Evolutionary conservation across 441 rosid species (phyloP).

Genomic region (Theobroma grandiflorum): DNA sequence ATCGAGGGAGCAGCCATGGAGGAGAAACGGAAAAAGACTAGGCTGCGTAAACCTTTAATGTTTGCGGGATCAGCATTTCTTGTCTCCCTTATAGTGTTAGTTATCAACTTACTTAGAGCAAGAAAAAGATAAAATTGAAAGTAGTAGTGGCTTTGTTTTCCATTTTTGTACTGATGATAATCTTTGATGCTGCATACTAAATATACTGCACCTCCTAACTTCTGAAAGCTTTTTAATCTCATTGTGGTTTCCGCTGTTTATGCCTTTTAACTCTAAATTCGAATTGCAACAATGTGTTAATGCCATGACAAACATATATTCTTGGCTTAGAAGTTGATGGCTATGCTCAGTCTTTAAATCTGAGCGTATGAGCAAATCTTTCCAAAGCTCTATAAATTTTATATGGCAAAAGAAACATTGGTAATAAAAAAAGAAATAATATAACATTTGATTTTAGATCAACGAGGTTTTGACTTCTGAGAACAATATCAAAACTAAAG

Average conservation of each 20-base stretch:
- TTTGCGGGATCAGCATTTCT: conserved; percentile 76
- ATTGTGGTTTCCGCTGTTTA: not conserved
- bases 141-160: not conserved
- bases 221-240: not conserved
- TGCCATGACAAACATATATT: no score
- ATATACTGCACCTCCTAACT: not conserved
- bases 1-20: conserved; percentile 26
- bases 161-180: not conserved
- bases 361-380: not conserved
- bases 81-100: conserved; percentile 66
- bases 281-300: no score
- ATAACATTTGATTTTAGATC: no score
- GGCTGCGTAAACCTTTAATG: conserved; percentile 46
- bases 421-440: no score
- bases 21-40: conserved; percentile 31
- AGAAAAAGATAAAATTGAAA: conserved; percentile 47
- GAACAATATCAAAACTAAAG: not conserved
- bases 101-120: conserved; percentile 53
- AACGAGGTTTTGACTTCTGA: not conserved
- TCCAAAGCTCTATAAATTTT: not conserved
- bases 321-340: no score
- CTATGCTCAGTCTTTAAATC: not conserved
- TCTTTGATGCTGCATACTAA: not conserved
- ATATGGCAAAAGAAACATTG: not conserved
- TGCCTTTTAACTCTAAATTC: not conserved